Conservation (phyloP, 2,329 filamentous ascomycete genomes). For the Aspergillus proliferans region DNA sequence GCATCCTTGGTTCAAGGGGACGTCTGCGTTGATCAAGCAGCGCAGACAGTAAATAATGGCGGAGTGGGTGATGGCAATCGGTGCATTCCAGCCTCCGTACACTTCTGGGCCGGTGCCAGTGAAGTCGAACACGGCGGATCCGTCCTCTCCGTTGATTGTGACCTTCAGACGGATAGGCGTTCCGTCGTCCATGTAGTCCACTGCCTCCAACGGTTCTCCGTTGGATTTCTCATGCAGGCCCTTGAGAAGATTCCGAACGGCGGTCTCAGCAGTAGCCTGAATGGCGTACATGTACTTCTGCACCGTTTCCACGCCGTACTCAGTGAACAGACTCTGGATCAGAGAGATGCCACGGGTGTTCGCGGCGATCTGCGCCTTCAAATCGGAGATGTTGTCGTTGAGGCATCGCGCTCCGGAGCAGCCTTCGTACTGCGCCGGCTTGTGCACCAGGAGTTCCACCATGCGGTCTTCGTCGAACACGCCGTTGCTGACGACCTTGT, state of each 20-base stretch:
- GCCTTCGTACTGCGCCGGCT: conserved; percentile 67
- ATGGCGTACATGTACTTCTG: conserved; percentile 80
- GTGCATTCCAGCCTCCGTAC: conserved; percentile 74
- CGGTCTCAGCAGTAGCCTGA: conserved; percentile 70
- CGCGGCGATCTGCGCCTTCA: conserved; percentile 80
- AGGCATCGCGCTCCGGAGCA: conserved; percentile 74
- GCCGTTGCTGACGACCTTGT: conserved; percentile 66
- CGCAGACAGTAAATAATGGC: conserved; percentile 83
- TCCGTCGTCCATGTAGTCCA: conserved; percentile 84
- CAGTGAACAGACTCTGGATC: conserved; percentile 66
- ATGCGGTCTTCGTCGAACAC: conserved; percentile 73
- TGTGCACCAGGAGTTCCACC: conserved; percentile 62
- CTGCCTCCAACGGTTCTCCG: conserved; percentile 63
- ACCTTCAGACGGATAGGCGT: conserved; percentile 69
- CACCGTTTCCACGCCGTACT: conserved; percentile 71
- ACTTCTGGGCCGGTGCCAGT: conserved; percentile 72
- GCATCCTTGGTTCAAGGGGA: conserved; percentile 82
- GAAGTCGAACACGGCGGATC: conserved; percentile 74
- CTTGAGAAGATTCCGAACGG: conserved; percentile 68
- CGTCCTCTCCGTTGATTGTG: conserved; percentile 66
- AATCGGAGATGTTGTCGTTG: conserved; percentile 75
- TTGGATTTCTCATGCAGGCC: conserved; percentile 63
- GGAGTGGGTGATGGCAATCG: conserved; percentile 72
- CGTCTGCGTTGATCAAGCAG: conserved; percentile 72
- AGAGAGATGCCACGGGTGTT: conserved; percentile 80